phyloP scores from a whole-genome alignment of 768 basidiomycete species.

The Polyporus arcularius region DNA sequence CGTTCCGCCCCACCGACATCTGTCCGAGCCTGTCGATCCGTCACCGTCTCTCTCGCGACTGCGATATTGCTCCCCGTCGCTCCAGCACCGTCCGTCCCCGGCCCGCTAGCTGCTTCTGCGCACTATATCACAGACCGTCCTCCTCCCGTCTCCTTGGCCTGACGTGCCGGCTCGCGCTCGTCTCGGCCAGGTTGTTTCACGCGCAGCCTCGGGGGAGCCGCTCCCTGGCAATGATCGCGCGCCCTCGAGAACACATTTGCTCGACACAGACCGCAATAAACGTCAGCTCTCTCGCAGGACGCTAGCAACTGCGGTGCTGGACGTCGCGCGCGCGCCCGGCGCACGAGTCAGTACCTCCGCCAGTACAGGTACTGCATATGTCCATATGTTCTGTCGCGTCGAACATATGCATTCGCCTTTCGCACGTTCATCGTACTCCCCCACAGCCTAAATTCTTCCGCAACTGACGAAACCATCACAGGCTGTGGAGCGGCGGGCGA shows the following conservation, averaged over 20 bases:
- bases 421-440: neutral
- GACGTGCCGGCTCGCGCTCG: slow-evolving; percentile 6
- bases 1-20: too few species aligned
- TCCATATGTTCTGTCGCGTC: too few species aligned
- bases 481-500: too few species aligned
- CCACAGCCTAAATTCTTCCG: neutral
- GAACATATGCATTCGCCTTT: neutral
- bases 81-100: neutral
- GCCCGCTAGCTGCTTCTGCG: neutral
- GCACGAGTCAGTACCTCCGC: too few species aligned
- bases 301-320: neutral
- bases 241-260: too few species aligned
- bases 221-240: too few species aligned
- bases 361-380: too few species aligned
- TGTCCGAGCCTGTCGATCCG: too few species aligned
- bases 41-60: neutral
- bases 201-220: neutral
- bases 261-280: slow-evolving; percentile 7
- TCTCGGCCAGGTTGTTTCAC: neutral
- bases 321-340: slow-evolving; percentile 2
- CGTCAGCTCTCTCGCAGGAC: neutral
- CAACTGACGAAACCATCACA: neutral
- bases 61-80: neutral
- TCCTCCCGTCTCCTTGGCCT: neutral
- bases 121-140: slow-evolving; percentile 12